These are phyloP conservation scores for Catharanthus roseus DNA, from an alignment of 257 asterid genomes.

Conservation along the genomic window DNA sequence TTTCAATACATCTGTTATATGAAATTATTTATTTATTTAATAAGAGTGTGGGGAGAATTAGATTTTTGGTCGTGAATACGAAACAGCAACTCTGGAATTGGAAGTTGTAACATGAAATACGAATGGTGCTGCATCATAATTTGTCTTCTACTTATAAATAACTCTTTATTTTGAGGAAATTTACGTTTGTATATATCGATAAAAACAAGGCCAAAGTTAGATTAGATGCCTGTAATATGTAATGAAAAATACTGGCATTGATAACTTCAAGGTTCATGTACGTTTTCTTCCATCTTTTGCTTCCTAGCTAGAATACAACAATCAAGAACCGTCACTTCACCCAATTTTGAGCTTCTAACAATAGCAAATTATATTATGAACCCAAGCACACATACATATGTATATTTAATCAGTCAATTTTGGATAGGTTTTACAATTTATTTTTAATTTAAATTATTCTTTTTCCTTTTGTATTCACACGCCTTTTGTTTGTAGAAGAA, in stretches of 20 bases:
- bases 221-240: too few relatives aligned
- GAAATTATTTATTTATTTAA: neutral
- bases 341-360: too few relatives aligned
- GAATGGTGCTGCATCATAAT: neutral
- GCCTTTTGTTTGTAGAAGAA: too few relatives aligned
- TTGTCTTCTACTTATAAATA: neutral
- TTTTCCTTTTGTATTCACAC: too few relatives aligned
- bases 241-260: neutral
- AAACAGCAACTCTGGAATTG: conserved; percentile 2
- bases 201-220: neutral
- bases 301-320: neutral
- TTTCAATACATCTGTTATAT: neutral
- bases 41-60: too few relatives aligned
- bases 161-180: neutral
- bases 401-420: too few relatives aligned
- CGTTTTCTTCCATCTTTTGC: neutral
- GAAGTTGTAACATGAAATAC: neutral
- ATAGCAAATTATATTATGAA: too few relatives aligned
- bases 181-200: neutral
- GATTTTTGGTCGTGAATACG: neutral
- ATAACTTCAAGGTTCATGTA: neutral
- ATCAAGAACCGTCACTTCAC: neutral
- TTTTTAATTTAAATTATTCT: too few relatives aligned
- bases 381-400: too few relatives aligned
- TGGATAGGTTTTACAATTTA: too few relatives aligned